Conservation (phyloP, 352 stramenopile genomes). For the Phytophthora fragariae region DNA sequence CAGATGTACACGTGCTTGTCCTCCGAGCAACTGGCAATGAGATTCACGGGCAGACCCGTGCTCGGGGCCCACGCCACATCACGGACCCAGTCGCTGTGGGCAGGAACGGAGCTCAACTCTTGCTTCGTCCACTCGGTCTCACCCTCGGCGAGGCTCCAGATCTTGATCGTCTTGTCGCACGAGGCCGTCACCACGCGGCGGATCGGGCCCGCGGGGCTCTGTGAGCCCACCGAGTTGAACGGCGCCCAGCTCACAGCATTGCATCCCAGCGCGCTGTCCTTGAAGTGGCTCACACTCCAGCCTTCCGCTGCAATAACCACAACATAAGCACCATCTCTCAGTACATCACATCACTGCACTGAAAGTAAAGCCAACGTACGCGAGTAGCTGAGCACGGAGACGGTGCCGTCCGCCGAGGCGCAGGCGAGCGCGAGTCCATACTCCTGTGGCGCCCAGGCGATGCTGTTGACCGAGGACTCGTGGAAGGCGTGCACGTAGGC, state of each 20-base stretch:
- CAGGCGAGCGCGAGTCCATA: slow-evolving; percentile 95
- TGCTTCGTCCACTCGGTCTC: slow-evolving; percentile 85
- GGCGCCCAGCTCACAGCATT: slow-evolving; percentile 98
- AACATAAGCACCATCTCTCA: slow-evolving; percentile 6
- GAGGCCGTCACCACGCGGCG: slow-evolving; percentile 95
- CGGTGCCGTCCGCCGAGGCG: slow-evolving; percentile 95
- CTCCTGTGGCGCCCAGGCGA: slow-evolving; percentile 97
- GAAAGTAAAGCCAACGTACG: slow-evolving; percentile 43
- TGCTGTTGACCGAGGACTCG: slow-evolving; percentile 94
- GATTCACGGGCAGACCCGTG: slow-evolving; percentile 93
- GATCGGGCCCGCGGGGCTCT: slow-evolving; percentile 53
- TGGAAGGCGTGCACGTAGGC: slow-evolving; percentile 93
- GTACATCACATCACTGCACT: background rate
- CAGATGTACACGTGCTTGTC: slow-evolving; percentile 96
- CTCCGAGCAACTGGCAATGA: slow-evolving; percentile 93
- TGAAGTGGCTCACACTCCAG: slow-evolving; percentile 94
- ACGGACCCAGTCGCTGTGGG: slow-evolving; percentile 96
- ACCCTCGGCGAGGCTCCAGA: slow-evolving; percentile 91
- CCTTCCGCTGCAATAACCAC: slow-evolving; percentile 57
- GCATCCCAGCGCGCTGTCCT: slow-evolving; percentile 95
- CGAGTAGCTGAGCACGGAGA: slow-evolving; percentile 90
- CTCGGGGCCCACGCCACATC: slow-evolving; percentile 98
- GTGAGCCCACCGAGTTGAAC: slow-evolving; percentile 72
- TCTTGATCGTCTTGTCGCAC: slow-evolving; percentile 98
- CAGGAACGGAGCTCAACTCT: slow-evolving; percentile 73